phyloP scores from a whole-genome alignment of 106 monocot species.

The Iris macrosiphon region DNA sequence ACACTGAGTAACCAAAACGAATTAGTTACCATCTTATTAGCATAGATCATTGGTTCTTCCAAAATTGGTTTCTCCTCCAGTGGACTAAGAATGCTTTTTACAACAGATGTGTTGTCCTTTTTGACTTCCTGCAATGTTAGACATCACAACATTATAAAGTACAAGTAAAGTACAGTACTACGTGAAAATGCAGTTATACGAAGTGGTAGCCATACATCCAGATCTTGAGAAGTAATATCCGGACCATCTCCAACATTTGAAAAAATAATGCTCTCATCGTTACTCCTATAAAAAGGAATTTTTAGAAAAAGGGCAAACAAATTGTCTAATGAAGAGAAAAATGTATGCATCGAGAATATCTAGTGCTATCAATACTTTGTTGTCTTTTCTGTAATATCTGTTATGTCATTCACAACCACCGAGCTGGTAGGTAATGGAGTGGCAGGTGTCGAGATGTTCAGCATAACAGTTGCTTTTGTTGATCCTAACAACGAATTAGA shows the following conservation, averaged over 20 bases:
- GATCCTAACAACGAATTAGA: not conserved
- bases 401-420: not conserved
- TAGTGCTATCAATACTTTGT: conserved; percentile 35
- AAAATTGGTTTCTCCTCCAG: conserved; percentile 49
- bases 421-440: conserved; percentile 5
- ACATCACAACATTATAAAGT: too few species aligned
- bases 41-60: conserved; percentile 59
- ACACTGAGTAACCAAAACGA: not conserved
- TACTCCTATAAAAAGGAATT: too few species aligned
- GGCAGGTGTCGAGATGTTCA: conserved; percentile 10
- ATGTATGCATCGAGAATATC: too few species aligned
- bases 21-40: conserved; percentile 54
- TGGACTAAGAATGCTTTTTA: conserved; percentile 38
- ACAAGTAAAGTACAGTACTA: too few species aligned
- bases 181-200: too few species aligned
- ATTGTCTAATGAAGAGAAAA: too few species aligned
- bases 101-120: conserved; percentile 27
- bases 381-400: conserved; percentile 13
- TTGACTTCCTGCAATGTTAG: conserved; percentile 64
- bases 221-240: too few species aligned
- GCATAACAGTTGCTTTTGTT: conserved; percentile 5
- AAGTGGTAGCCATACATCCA: too few species aligned
- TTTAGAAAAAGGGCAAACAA: too few species aligned
- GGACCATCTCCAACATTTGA: too few species aligned
- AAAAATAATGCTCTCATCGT: too few species aligned